A percentile compares a stretch with the other conserved stretches of the same genome.
Conservation (phyloP, 202 grass and related monocot species). For the Dendrocalamus latiflorus region DNA sequence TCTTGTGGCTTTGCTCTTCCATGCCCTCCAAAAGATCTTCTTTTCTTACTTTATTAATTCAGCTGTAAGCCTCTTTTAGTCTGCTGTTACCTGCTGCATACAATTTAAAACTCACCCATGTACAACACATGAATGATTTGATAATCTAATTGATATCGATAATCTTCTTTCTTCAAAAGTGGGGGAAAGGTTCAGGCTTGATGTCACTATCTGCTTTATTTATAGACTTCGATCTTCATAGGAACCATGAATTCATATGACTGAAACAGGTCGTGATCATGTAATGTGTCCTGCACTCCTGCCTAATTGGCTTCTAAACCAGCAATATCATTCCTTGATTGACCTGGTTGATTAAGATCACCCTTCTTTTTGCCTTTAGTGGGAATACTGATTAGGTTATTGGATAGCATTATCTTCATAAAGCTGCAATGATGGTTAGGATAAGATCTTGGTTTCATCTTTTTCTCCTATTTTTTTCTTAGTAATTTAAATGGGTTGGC, state of each 20-base stretch:
- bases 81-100: not conserved
- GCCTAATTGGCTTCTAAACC: slow-evolving; percentile 2
- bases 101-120: slow-evolving; percentile 18
- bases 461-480: not conserved
- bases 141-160: not conserved
- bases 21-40: not conserved
- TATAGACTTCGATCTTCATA: not conserved
- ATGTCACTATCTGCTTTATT: slow-evolving; percentile 24
- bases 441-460: slow-evolving; percentile 30
- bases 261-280: slow-evolving; percentile 7
- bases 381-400: not conserved
- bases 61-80: not conserved
- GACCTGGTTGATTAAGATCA: not conserved
- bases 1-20: slow-evolving; percentile 33
- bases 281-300: slow-evolving; percentile 1
- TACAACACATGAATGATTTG: slow-evolving; percentile 5
- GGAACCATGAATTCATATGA: not conserved
- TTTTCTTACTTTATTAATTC: not conserved
- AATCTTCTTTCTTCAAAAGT: not conserved
- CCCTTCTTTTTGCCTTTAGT: slow-evolving; percentile 2
- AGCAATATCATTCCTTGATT: slow-evolving; percentile 25
- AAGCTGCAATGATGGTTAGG: slow-evolving; percentile 28
- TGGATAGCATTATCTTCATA: slow-evolving; percentile 16
- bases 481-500: not conserved
- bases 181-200: not conserved